These are phyloP conservation scores for Ceratobasidium sp. DNA, from an alignment of 1,284 basidiomycete genomes.

Conservation along the genomic window DNA sequence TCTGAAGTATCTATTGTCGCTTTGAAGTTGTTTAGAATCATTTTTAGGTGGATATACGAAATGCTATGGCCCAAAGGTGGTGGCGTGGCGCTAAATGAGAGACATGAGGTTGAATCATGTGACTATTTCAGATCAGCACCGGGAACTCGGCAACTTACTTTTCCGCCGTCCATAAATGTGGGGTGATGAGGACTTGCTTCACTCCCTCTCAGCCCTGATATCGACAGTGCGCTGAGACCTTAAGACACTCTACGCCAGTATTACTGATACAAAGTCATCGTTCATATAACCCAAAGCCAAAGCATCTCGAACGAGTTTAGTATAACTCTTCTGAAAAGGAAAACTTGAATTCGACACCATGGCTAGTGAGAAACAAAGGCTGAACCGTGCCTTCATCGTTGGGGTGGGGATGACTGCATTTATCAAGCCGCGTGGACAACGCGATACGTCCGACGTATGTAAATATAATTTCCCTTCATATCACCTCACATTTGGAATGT, in stretches of 20 bases:
- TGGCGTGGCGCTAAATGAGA: background rate
- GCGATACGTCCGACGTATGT: slow-evolving; percentile 75
- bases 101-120: background rate
- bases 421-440: slow-evolving; percentile 77
- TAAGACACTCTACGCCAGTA: background rate
- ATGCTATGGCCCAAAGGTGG: background rate
- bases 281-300: too few relatives aligned
- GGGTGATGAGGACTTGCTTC: slow-evolving; percentile 22
- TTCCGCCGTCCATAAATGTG: slow-evolving; percentile 18
- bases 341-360: background rate
- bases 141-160: slow-evolving; percentile 28
- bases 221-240: background rate
- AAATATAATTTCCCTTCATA: slow-evolving; percentile 10
- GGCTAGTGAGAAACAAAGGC: slow-evolving; percentile 22
- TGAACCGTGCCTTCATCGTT: slow-evolving; percentile 71
- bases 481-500: background rate
- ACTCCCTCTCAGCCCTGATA: background rate
- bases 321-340: background rate
- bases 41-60: too few relatives aligned
- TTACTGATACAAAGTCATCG: background rate
- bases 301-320: too few relatives aligned
- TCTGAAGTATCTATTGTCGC: too few relatives aligned
- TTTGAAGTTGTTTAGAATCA: background rate
- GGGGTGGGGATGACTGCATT: slow-evolving; percentile 86
- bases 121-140: background rate